Conservation (phyloP, 2,329 filamentous ascomycete species). For the Cladosporium oxysporum region DNA sequence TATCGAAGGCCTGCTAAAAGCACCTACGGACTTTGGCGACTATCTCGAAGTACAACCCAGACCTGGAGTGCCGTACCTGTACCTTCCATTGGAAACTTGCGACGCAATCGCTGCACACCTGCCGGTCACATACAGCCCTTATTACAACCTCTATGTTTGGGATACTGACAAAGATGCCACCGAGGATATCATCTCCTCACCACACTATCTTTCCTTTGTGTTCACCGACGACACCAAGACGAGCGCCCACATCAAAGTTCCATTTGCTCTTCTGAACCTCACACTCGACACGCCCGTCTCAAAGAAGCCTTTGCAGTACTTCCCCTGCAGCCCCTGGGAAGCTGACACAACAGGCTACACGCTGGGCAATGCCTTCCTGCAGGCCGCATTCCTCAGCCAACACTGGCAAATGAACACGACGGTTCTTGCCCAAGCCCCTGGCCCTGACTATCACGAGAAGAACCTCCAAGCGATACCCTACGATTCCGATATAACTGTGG, state of each 20-base stretch:
- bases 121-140: conserved; percentile 31
- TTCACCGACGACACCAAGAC: conserved; percentile 34
- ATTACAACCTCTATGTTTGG: conserved; percentile 34
- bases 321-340: conserved; percentile 42
- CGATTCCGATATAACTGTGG: background rate
- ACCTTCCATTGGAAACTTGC: conserved; percentile 34
- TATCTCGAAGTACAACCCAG: conserved; percentile 24
- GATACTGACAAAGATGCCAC: conserved; percentile 36
- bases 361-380: conserved; percentile 50
- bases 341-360: conserved; percentile 35
- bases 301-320: conserved; percentile 41
- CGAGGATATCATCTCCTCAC: conserved; percentile 43
- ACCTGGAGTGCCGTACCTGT: conserved; percentile 33
- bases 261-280: conserved; percentile 39
- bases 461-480: conserved; percentile 7
- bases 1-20: conserved; percentile 8
- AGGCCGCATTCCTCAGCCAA: conserved; percentile 50
- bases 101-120: conserved; percentile 32
- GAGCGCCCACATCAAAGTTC: conserved; percentile 46
- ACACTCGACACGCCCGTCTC: conserved; percentile 44
- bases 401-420: conserved; percentile 36
- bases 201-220: conserved; percentile 45
- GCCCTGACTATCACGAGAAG: background rate
- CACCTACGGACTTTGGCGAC: conserved; percentile 2
- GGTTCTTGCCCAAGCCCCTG: conserved; percentile 16